These are phyloP conservation scores for Cystobasidium slooffiae DNA, from an alignment of 1,284 basidiomycete species.

Conservation along the genomic window DNA sequence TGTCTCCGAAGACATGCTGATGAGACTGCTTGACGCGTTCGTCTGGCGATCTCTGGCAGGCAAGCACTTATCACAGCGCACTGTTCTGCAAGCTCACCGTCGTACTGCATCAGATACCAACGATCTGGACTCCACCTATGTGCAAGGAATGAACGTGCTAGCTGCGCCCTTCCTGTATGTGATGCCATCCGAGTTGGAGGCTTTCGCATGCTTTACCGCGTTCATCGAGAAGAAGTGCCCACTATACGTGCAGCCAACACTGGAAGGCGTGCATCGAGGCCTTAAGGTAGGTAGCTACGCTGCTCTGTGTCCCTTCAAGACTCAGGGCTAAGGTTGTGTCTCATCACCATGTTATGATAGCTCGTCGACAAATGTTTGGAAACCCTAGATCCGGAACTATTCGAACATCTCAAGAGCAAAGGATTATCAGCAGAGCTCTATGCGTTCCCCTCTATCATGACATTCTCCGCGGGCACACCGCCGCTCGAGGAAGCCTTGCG, in stretches of 20 bases:
- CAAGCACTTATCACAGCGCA: neutral
- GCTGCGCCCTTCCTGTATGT: conserved; percentile 96
- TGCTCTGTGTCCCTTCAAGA: neutral
- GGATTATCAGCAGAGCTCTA: conserved; percentile 98
- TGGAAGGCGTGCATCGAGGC: conserved; percentile 91
- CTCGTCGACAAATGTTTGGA: conserved; percentile 88
- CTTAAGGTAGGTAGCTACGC: conserved; percentile 69
- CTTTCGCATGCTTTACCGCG: conserved; percentile 90
- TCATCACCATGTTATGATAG: conserved; percentile 59
- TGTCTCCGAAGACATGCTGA: conserved; percentile 94
- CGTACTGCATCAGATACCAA: conserved; percentile 46
- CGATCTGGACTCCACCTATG: conserved; percentile 71
- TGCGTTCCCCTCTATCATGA: conserved; percentile 93
- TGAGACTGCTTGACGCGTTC: conserved; percentile 91
- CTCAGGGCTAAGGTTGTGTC: neutral
- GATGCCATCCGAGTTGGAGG: conserved; percentile 93
- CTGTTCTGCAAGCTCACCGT: neutral
- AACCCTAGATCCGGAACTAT: conserved; percentile 85
- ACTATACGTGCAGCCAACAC: conserved; percentile 90
- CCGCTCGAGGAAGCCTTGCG: conserved; percentile 90
- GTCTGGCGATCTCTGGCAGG: conserved; percentile 88
- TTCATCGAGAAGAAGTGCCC: conserved; percentile 94
- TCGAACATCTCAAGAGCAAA: conserved; percentile 77
- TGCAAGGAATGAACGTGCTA: conserved; percentile 98
- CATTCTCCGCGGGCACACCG: conserved; percentile 93